Evolutionary conservation across 2,329 filamentous ascomycete genomes (phyloP), one percentile per base, ranked within the genome.

Genomic region (Alternaria conjuncta): DNA sequence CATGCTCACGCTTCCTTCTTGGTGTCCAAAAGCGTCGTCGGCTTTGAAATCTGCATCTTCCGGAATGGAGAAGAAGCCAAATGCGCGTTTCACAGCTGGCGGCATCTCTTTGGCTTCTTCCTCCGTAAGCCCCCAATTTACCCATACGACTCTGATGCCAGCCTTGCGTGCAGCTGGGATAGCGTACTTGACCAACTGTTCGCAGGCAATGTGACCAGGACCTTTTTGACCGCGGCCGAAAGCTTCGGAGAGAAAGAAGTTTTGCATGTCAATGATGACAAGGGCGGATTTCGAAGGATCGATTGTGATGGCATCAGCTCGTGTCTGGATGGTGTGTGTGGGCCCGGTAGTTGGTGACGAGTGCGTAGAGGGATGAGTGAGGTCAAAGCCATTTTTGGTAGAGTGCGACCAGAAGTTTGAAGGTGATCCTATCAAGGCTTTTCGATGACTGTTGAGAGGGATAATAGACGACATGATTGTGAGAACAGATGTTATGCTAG

Each of bases 401-500:
- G 80, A 80, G 68, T 84, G 81, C 6, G 81, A 76, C 84, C 84
- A 85, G 73, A 83, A 83, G 68, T 80, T 82, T 15, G 72, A 67
- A 10, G 71, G 62, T 44, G 77, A 75, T 63, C 83, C 84, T 61
- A 85, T 82, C 56, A 82, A 63, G 36, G 80, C 73, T 71, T 78
- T 78, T 36, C 75, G 74, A 26, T 63, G 53, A 12, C 57, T 20
- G 54, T 57, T 28, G 12, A 23, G 18, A 26, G 61, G 21, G 21
- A 30, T 30, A 15, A 36, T 56, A 44, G 65, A 64, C 20, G 60
- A 44, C 63, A 62, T 66, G 21, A 32, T 44, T 20, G 30, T 21
- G 44, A 7, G 15, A 28, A 28, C 6, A 41, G 25, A 23, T 23
- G 15, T 25, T 28, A 7, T 43, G 36, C 21, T 44, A 55, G 15